phyloP scores from a whole-genome alignment of 352 stramenopile genomes.

The Pythium chondricola region DNA sequence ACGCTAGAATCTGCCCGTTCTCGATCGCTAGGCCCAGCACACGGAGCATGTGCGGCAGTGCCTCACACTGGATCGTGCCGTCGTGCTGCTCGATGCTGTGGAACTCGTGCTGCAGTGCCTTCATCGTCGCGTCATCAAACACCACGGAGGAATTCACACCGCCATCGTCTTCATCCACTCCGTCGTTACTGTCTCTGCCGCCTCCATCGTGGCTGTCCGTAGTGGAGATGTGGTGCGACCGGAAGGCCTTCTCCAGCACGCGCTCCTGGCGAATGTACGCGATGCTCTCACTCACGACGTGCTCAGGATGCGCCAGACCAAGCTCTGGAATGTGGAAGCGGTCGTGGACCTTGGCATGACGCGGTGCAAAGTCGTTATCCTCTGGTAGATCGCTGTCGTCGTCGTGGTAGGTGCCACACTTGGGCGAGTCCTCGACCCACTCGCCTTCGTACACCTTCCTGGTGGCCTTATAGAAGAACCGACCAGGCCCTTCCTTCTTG shows the following conservation, averaged over 20 bases:
- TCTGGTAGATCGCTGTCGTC: constrained; percentile 27
- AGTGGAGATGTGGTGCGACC: constrained; percentile 11
- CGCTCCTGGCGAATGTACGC: constrained; percentile 61
- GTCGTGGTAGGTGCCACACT: constrained; percentile 71
- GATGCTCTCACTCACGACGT: constrained; percentile 71
- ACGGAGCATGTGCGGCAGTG: constrained; percentile 34
- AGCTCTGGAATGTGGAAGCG: constrained; percentile 72
- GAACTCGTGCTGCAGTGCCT: constrained; percentile 50
- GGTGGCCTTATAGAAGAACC: constrained; percentile 80
- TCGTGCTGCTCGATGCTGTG: constrained; percentile 28
- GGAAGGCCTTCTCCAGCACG: constrained; percentile 41
- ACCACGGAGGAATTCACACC: constrained; percentile 24
- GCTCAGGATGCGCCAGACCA: constrained; percentile 59
- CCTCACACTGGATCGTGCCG: constrained; percentile 48
- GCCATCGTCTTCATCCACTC: constrained; percentile 8
- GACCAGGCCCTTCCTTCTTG: constrained; percentile 83
- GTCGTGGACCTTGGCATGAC: constrained; percentile 18
- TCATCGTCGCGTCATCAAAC: constrained; percentile 57
- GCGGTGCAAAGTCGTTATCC: constrained; percentile 15
- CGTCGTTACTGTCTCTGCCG: too few species aligned
- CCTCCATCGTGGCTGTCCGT: not conserved
- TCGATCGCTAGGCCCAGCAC: constrained; percentile 34
- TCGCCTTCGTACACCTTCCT: constrained; percentile 87
- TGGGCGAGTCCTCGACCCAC: constrained; percentile 72
- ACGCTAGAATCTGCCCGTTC: constrained; percentile 33